Evolutionary conservation across 116 monocot species (phyloP), one percentile per base, ranked within the genome.

Genomic region (Trichopus zeylanicus): DNA sequence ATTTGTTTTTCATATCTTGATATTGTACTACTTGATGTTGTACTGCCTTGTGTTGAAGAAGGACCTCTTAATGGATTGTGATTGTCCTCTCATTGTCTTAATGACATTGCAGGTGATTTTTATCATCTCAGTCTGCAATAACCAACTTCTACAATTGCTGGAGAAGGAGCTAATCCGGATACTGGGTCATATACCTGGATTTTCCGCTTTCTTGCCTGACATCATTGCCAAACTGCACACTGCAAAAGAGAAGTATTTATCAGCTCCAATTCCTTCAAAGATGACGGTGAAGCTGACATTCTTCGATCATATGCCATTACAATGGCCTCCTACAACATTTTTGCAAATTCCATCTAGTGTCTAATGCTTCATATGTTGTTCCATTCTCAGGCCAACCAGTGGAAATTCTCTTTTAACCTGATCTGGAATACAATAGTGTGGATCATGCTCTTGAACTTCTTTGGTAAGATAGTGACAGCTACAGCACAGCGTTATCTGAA

Each of bases 401-500:
- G 91, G 97, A 87, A 87, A 12, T 56, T 91, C 7, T 90, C 91
- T 0, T 84, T 97, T 28, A 70, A 74, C 47, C 60, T 77, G 47
- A 63, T 91, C 24, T 97, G 97, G 97, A 97, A 91, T 53, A 65
- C 77, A 7, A 29, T 91, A 10, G 73, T 97, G 20, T 97, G 97
- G 91, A 51, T 91, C 18, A 78, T 90, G 79, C 70, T 97, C 6
- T 29, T 91, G 32, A 87, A 90, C 65, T 90, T 90, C 72, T 84
- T 84, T 26, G 69, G 52, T 9, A 90, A 90, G 35, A 97, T 97
- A 55, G 70, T 97, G 33, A 79, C 81, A 20, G 67, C 84, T 27
- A 90, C 91, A 13, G 97, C 97, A 28, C 91, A 84, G 53, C 65
- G 65, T 21, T 76, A 87, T 46, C 74, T 90, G 29, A 84, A 63